Conservation (phyloP, 1,139 yeast genomes). For the Kazachstania sp. region DNA sequence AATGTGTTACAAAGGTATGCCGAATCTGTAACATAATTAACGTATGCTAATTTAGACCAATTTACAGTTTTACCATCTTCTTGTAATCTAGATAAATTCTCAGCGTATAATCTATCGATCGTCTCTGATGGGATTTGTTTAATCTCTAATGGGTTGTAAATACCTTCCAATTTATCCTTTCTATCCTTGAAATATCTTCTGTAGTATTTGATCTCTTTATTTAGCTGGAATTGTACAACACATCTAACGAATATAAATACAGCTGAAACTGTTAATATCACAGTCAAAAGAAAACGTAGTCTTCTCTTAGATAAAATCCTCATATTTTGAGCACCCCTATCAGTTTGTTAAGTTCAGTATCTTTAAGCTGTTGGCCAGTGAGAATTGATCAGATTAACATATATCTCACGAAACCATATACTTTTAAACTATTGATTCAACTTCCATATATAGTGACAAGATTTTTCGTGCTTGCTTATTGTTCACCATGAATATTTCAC, state of each 20-base stretch:
- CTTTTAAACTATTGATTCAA: too few relatives aligned
- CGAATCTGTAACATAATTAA: constrained; percentile 39
- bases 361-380: too few relatives aligned
- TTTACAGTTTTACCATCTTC: constrained; percentile 19
- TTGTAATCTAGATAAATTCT: constrained; percentile 7
- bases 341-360: too few relatives aligned
- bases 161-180: constrained; percentile 20
- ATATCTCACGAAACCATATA: too few relatives aligned
- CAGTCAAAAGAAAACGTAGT: constrained; percentile 11
- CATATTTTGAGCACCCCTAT: constrained; percentile 6
- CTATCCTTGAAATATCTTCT: constrained; percentile 20
- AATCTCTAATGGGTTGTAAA: constrained; percentile 28
- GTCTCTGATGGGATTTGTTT: constrained; percentile 28
- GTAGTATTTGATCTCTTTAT: constrained; percentile 26
- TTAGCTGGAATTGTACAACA: constrained; percentile 25
- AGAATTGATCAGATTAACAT: too few relatives aligned
- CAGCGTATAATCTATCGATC: constrained; percentile 21
- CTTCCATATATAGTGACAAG: too few relatives aligned
- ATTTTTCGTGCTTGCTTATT: too few relatives aligned
- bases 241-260: constrained; percentile 13
- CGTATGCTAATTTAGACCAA: constrained; percentile 38
- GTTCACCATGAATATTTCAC: too few relatives aligned
- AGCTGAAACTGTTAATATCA: constrained; percentile 7
- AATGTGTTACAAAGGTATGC: constrained; percentile 39
- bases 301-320: constrained; percentile 20